Conservation (phyloP, 2,329 filamentous ascomycete genomes). For the Phaeophleospora eucalypticola region DNA sequence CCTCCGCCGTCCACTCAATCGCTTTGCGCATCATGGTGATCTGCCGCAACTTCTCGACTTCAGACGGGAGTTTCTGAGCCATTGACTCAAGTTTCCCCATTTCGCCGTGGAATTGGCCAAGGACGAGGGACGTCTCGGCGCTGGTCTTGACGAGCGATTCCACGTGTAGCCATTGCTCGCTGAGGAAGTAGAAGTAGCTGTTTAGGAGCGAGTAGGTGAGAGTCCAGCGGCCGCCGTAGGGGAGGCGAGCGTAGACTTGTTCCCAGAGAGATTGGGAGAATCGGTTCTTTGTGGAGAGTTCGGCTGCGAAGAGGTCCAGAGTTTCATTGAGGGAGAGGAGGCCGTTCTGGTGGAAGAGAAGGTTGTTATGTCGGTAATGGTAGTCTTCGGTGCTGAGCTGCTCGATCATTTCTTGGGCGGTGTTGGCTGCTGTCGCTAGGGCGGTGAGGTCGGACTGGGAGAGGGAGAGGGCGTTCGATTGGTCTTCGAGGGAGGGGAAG, state of each 20-base stretch:
- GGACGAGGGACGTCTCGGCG: not conserved
- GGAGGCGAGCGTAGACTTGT: slow-evolving; percentile 2
- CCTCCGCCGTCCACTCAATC: slow-evolving; percentile 4
- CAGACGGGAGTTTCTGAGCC: not conserved
- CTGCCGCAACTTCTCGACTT: not conserved
- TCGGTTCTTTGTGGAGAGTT: not conserved
- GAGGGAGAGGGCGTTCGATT: not conserved
- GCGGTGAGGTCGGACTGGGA: not conserved
- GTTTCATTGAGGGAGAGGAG: not conserved
- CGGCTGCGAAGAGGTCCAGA: not conserved
- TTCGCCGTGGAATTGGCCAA: not conserved
- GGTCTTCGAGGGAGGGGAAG: slow-evolving; percentile 2
- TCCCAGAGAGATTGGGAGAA: not conserved
- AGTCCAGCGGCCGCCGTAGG: slow-evolving; percentile 2
- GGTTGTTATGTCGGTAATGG: not conserved
- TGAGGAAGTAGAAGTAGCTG: slow-evolving; percentile 8
- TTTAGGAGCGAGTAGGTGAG: slow-evolving; percentile 3
- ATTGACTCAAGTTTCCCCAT: slow-evolving; percentile 4
- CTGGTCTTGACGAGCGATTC: slow-evolving; percentile 2
- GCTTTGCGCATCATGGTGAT: slow-evolving; percentile 1
- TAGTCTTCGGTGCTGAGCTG: slow-evolving; percentile 7
- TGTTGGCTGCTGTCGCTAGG: not conserved
- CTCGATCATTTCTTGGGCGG: slow-evolving; percentile 5
- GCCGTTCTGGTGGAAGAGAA: not conserved
- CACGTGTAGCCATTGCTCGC: not conserved